Percentiles rank a stretch among this genome's conserved stretches.
Evolutionary conservation across 441 rosid genomes (phyloP).

Genomic region (Melastoma candidum): DNA sequence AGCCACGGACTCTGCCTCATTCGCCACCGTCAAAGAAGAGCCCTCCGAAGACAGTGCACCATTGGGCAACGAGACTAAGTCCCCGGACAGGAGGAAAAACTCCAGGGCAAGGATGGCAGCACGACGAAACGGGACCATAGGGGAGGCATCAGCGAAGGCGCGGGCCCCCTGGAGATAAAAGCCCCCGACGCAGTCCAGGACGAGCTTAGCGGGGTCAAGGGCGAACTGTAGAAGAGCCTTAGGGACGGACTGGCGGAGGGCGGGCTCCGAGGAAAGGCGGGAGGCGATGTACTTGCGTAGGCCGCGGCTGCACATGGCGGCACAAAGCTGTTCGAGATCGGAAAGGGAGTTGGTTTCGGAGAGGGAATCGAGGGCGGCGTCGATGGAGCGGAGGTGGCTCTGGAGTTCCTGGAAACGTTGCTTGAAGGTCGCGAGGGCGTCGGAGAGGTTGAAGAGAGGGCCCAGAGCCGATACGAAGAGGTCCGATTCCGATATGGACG

Average conservation of each 20-base stretch:
- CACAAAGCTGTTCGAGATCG: slow-evolving; percentile 31
- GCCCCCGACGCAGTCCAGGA: slow-evolving; percentile 58
- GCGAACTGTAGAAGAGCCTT: slow-evolving; percentile 36
- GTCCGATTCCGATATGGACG: too few relatives aligned
- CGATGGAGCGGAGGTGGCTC: slow-evolving; percentile 40
- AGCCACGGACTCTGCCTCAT: slow-evolving; percentile 43
- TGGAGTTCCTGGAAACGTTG: slow-evolving; percentile 37
- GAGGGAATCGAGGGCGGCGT: slow-evolving; percentile 29
- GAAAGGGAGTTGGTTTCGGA: slow-evolving; percentile 10
- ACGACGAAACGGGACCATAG: slow-evolving; percentile 37
- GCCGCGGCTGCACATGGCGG: slow-evolving; percentile 39
- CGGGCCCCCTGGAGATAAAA: slow-evolving; percentile 48
- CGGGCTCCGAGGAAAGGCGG: slow-evolving; percentile 25
- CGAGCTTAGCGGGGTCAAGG: slow-evolving; percentile 48
- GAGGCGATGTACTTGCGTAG: slow-evolving; percentile 42
- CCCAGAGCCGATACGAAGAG: slow-evolving; percentile 7
- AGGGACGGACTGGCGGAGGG: slow-evolving; percentile 40
- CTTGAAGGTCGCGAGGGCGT: slow-evolving; percentile 33
- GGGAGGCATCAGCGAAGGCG: slow-evolving; percentile 41
- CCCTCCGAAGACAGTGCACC: slow-evolving; percentile 12
- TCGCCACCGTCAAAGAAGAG: slow-evolving; percentile 12
- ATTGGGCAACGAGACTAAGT: slow-evolving; percentile 6
- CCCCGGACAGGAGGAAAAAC: slow-evolving; percentile 30
- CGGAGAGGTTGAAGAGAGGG: slow-evolving; percentile 27
- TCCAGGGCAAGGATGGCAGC: slow-evolving; percentile 53